Evolutionary conservation across 148 eudicot genomes (phyloP).

Genomic region (Vaccinium darrowii): DNA sequence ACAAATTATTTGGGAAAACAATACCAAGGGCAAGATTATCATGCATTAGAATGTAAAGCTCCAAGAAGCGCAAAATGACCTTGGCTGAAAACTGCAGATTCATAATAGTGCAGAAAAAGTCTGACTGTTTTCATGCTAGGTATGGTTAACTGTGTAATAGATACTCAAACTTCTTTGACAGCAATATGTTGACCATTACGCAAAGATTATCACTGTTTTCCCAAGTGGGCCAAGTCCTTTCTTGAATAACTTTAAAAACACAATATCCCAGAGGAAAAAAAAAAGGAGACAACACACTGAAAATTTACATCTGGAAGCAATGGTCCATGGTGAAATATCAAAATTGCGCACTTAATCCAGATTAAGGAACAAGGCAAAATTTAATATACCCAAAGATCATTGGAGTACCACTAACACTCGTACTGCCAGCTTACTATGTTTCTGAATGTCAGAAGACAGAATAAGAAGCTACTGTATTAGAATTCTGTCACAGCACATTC

Average conservation of each 20-base stretch:
- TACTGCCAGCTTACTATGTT: background rate
- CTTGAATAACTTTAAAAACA: background rate
- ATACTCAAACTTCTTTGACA: background rate
- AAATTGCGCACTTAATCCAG: background rate
- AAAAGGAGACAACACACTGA: background rate
- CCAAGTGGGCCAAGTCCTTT: background rate
- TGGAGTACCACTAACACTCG: background rate
- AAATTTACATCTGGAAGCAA: background rate
- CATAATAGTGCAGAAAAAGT: background rate
- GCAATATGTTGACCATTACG: background rate
- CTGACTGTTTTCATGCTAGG: background rate
- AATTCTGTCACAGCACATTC: background rate
- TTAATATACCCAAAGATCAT: background rate
- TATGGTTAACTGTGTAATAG: background rate
- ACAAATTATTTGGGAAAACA: background rate
- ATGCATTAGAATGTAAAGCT: background rate
- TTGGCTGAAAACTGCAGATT: background rate
- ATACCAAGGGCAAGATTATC: background rate
- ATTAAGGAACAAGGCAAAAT: background rate
- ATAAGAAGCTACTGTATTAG: background rate
- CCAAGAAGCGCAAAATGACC: background rate
- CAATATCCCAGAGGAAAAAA: background rate
- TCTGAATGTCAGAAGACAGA: background rate
- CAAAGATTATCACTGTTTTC: background rate
- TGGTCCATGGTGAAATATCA: background rate